Base-by-base conservation (phyloP, 2,329 filamentous ascomycete species). In the Pseudovirgaria hyperparasitica region DNA sequence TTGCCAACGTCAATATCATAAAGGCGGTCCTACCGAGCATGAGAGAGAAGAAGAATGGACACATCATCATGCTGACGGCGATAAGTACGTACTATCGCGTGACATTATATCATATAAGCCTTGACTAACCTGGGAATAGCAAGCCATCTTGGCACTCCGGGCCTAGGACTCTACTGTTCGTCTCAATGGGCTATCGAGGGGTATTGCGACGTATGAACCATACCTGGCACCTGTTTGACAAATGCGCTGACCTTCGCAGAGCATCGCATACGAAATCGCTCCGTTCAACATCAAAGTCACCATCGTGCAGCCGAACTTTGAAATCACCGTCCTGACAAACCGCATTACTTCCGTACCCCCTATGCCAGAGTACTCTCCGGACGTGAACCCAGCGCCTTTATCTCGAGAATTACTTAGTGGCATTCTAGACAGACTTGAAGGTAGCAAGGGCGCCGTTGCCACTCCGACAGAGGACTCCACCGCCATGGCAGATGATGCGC, bases 231-330 rank as follows among this genome's bases (percentile, higher is more conserved):
- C 4, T 20, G 12, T 11, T 11, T 9, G 8, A 11, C 11, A 6
- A n/a, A 5, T 6, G 16, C 26, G 19, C 32, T 37, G 24, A 44
- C 28, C 28, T 14, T 9, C 6, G 3, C 34, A 67, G 63, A 73
- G 82, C 33, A 67, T 98, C 14, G 86, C 87, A 2, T 98, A 94
- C 55, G 90, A 98, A 56, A 80, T 98, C 37, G 55, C 87, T 1
- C 90, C 90, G 0, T 96, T 96, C 62, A 94, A 94, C 57, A 75
- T 96, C 59, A 92, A 87, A 54, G 72, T 96, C 53, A 94, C 85
- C 21, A 86, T 96, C 39, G 78, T 98, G 23, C 87, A 98, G 61
- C 85, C 86, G 15, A 92, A 85, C 55, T 84, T 93, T 58, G 87
- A 96, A 59, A 82, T 93, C 35, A 75, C 79, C 37, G 75, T 84